Percentiles rank a stretch among this genome's conserved stretches.
Evolutionary conservation across 805 yeast genomes (phyloP).

Genomic region (Cyberlindnera americana): DNA sequence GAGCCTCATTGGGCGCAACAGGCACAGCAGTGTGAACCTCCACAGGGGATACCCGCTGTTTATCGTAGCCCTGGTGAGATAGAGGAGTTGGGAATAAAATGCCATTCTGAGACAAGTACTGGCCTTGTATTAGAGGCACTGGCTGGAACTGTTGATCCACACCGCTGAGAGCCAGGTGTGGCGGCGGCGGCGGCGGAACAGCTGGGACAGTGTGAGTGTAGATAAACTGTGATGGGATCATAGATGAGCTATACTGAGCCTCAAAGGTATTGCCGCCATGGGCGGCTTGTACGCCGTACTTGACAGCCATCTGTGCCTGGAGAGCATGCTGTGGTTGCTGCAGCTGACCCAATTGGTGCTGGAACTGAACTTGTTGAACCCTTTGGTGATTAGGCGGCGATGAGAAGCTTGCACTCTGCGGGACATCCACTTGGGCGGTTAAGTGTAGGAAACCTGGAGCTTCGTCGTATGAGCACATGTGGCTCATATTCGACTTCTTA

Average conservation of each 20-base stretch:
- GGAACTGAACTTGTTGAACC: constrained; percentile 19
- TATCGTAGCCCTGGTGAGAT: no score
- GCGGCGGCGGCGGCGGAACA: background rate
- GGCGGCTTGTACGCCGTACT: constrained; percentile 17
- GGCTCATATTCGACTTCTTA: constrained; percentile 25
- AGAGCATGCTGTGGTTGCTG: constrained; percentile 20
- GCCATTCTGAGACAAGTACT: no score
- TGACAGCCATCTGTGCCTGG: constrained; percentile 23
- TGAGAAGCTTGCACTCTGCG: no score
- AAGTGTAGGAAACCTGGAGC: constrained; percentile 4
- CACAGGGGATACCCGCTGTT: no score
- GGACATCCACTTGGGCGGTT: no score
- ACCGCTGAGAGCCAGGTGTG: background rate
- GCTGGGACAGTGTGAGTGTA: background rate
- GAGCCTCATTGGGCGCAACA: no score
- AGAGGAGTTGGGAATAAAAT: no score
- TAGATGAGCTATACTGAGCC: background rate
- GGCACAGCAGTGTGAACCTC: no score
- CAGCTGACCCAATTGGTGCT: constrained; percentile 17
- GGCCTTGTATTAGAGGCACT: no score
- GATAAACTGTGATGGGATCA: background rate
- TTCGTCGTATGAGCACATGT: constrained; percentile 27
- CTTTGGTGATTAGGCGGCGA: background rate
- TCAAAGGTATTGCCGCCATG: no score
- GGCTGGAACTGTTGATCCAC: background rate